Evolutionary conservation across 2,329 filamentous ascomycete genomes (phyloP), one percentile per base, ranked within the genome.

Genomic region (Boeremia exigua): DNA sequence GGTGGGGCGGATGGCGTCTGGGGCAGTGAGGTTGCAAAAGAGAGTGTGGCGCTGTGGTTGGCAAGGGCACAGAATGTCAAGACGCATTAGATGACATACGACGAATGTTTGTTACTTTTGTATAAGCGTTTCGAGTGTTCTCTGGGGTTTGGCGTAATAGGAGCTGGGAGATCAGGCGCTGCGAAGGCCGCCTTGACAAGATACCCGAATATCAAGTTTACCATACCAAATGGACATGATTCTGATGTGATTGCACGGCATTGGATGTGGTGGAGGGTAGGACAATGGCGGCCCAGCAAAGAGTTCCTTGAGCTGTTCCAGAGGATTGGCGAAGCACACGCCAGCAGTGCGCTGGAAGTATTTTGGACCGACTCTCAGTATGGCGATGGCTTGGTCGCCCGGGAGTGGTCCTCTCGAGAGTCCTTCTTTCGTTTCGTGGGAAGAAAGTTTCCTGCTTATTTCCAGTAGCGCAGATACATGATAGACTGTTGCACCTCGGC

Each of bases 1-100:
- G 83, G 84, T 36, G 87, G 87, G 4, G 68, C 77, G 14, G 81
- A 83, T n/a, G 80, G 87, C 36, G 82, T 86, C 28, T 90, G 87
- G 87, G 84, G 83, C 34, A 84, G 80, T 47, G 78, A 83, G 42
- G 79, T 85, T 53, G 87, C 87, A 4, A 81, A 79, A 63, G 86
- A 88, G 72, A 84, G 83, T 40, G 86, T 88, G 44, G 81, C 84
- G 25, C 78, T 88, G 60, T 85, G 84, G 81, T 77, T 88, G 65
- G 82, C 83, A 23, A 62, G 69, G 32, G 54, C 54, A 17, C 63
- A 68, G 29, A 72, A 66, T 36, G 69, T 71, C 45, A 73, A 73
- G 54, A 60, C 62, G 4, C 69, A 72, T 49, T 72, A 67, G 58
- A 30, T 28, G 23, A 33, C 8, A 15, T n/a, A 30, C 4, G 14